Conservation (phyloP, 768 basidiomycete genomes). For the Kwoniella europaea region DNA sequence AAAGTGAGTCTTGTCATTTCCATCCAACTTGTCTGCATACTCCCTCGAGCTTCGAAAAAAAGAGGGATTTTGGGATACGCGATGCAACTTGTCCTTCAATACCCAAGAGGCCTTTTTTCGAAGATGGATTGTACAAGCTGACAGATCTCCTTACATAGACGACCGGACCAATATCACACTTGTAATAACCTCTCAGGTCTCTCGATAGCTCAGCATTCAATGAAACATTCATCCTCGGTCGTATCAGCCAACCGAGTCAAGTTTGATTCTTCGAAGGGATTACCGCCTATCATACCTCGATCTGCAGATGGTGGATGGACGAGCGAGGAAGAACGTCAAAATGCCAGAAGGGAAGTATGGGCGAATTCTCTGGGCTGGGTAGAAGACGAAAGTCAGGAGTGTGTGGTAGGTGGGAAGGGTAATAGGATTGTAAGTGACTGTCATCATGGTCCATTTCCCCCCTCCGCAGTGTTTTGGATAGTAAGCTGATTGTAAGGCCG, state of each 20-base stretch:
- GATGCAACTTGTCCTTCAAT: no score
- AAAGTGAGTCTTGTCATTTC: slow-evolving; percentile 65
- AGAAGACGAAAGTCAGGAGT: slow-evolving; percentile 66
- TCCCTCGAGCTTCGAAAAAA: no score
- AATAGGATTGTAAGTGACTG: slow-evolving; percentile 62
- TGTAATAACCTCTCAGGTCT: slow-evolving; percentile 89
- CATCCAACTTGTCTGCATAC: not conserved
- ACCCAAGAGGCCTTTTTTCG: no score
- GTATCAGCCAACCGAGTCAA: slow-evolving; percentile 37
- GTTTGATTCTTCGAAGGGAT: slow-evolving; percentile 34
- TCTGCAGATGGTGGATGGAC: slow-evolving; percentile 47
- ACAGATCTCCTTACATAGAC: slow-evolving; percentile 59
- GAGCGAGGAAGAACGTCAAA: slow-evolving; percentile 51
- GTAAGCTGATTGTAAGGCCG: no score
- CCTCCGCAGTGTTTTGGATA: no score
- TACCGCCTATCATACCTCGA: slow-evolving; percentile 35
- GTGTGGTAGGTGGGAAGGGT: slow-evolving; percentile 66
- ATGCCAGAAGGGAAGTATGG: slow-evolving; percentile 64
- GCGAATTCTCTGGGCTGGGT: slow-evolving; percentile 68
- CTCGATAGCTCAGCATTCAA: slow-evolving; percentile 82
- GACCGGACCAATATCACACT: slow-evolving; percentile 94
- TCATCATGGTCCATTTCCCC: not conserved
- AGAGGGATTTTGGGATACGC: not conserved
- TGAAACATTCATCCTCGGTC: slow-evolving; percentile 63
- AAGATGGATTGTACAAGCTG: not conserved